Conservation (phyloP, 805 yeast genomes). For the Naumovozyma castellii region DNA sequence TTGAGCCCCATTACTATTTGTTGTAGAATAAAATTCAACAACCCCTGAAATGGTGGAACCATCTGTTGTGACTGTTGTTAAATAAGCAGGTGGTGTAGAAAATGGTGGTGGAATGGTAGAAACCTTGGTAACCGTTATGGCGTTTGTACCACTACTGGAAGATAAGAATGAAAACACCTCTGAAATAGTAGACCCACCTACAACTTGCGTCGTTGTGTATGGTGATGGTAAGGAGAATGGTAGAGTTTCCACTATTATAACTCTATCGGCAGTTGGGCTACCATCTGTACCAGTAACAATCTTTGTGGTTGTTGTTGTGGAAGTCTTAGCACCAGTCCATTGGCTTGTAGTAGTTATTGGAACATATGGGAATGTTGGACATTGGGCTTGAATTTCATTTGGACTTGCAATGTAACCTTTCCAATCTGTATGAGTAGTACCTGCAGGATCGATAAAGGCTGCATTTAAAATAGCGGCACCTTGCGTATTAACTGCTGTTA, state of each 20-base stretch:
- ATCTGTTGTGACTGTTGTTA: neutral
- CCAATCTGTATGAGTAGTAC: neutral
- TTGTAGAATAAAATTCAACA: neutral
- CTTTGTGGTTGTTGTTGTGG: neutral
- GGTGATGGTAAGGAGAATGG: neutral
- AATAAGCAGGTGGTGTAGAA: neutral
- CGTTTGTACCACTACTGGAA: neutral
- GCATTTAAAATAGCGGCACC: conserved; percentile 1
- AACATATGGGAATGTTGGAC: neutral
- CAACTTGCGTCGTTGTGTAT: neutral
- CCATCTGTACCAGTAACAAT: conserved; percentile 2
- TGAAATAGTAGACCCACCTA: too few relatives aligned
- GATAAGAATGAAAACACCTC: too few relatives aligned
- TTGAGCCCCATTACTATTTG: too few relatives aligned
- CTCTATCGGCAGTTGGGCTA: conserved; percentile 1
- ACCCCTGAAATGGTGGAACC: neutral
- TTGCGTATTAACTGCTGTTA: conserved; percentile 10
- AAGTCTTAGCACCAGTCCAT: neutral
- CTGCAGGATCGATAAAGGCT: conserved; percentile 3
- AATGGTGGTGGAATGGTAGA: neutral
- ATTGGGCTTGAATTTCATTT: neutral
- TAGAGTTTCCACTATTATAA: conserved; percentile 3
- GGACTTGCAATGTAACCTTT: neutral
- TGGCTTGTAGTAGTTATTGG: neutral
- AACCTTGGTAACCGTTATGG: neutral